These are phyloP conservation scores for Tuber calosporum DNA, from an alignment of 495 filamentous ascomycete species.

Conservation along the genomic window DNA sequence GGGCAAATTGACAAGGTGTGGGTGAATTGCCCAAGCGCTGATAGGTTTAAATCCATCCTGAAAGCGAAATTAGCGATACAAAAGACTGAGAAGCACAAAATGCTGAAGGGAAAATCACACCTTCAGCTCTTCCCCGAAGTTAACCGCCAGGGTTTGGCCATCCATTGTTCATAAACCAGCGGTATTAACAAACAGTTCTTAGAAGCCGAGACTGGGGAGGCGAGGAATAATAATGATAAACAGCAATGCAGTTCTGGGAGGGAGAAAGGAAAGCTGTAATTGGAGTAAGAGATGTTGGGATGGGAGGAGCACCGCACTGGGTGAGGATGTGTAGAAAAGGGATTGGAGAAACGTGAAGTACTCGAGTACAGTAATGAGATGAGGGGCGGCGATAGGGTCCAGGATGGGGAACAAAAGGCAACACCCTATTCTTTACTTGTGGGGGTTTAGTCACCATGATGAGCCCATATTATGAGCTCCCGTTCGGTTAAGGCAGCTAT, in stretches of 20 bases:
- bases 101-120: constrained; percentile 45
- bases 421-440: not conserved
- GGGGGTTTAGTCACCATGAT: not conserved
- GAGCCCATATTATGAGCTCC: not conserved
- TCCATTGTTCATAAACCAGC: constrained; percentile 24
- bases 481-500: not conserved
- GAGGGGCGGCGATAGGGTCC: not conserved
- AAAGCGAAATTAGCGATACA: constrained; percentile 19
- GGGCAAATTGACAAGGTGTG: constrained; percentile 28
- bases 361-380: not conserved
- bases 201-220: not conserved
- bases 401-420: not conserved
- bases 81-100: constrained; percentile 12
- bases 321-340: constrained; percentile 29
- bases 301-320: constrained; percentile 15
- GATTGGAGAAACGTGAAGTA: constrained; percentile 7
- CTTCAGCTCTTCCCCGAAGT: constrained; percentile 88
- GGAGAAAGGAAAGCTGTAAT: constrained; percentile 7
- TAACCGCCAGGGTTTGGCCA: constrained; percentile 44
- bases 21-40: constrained; percentile 67
- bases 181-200: constrained; percentile 5
- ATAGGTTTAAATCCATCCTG: constrained; percentile 93
- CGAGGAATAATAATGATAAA: constrained; percentile 1
- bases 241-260: constrained; percentile 7
- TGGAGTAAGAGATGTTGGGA: constrained; percentile 25